These are phyloP conservation scores for Piper longum DNA, from an alignment of 164 flowering plant genomes.

Conservation along the genomic window DNA sequence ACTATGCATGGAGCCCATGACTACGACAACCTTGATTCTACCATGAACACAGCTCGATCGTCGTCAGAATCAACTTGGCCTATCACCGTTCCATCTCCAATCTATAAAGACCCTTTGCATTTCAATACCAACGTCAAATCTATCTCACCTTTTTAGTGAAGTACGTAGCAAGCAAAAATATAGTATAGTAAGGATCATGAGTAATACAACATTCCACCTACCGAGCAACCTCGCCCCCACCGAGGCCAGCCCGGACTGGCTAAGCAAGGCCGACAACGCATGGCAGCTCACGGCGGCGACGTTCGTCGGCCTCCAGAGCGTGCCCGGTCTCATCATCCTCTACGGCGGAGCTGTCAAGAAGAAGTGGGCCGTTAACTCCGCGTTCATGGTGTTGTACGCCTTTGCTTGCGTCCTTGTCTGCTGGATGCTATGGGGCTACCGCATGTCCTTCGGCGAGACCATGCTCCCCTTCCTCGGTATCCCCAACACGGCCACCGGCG, in stretches of 20 bases:
- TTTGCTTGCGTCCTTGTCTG: constrained; percentile 27
- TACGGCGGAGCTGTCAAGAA: constrained; percentile 31
- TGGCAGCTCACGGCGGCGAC: constrained; percentile 39
- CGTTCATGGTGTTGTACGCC: constrained; percentile 30
- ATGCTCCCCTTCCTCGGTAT: constrained; percentile 19
- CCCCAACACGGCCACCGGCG: constrained; percentile 7
- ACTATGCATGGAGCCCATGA: not conserved
- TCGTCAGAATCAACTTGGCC: constrained; percentile 9
- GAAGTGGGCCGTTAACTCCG: constrained; percentile 35
- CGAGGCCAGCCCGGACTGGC: constrained; percentile 24
- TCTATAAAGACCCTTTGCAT: no score
- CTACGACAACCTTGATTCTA: not conserved
- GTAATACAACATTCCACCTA: not conserved
- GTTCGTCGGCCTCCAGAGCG: constrained; percentile 32
- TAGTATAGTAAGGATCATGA: not conserved
- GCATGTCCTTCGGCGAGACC: constrained; percentile 18
- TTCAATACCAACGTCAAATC: no score
- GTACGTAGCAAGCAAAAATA: not conserved
- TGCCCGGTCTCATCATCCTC: constrained; percentile 30
- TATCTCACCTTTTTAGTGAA: not conserved
- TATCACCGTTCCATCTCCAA: no score
- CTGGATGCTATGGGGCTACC: constrained; percentile 31
- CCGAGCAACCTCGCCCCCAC: constrained; percentile 15
- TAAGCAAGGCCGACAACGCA: constrained; percentile 35
- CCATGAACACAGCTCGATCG: constrained; percentile 10